Evolutionary conservation across 495 filamentous ascomycete species (phyloP), one percentile per base, ranked within the genome.

Genomic region (Talaromyces adpressus): DNA sequence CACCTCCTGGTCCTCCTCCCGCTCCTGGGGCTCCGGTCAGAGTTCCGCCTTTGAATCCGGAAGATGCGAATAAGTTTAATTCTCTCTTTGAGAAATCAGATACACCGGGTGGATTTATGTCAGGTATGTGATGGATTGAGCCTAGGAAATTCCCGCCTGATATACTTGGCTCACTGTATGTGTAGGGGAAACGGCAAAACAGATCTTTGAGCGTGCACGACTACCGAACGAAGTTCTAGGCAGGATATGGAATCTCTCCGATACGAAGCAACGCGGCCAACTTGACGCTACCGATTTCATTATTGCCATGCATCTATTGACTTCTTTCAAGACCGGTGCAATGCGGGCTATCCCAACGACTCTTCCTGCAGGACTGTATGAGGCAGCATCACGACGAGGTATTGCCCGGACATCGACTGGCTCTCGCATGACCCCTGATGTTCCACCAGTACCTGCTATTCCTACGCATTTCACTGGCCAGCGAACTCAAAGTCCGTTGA

Each of bases 251-350:
- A 91, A 89, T 68, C 82, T 98, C 56, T 88, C 92, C 9, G 94
- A 98, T 74, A 92, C 90, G 1, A 91, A 97, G 71, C 91, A 96
- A 72, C 85, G 92, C 59, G 95, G 94, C 27, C 87, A 87, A 36
- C 84, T 98, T n/a, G 90, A 90, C 65, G 80, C 85, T 67, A 93
- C 92, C 12, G 94, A 98, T 64, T 98, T 98, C 72, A 89, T 97
- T 68, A 94, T 98, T 68, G 93, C 95, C 11, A 98, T 98, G 94
- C 94, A 98, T 77, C 82, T 98, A 30, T 80, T 98, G 59, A 90
- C 90, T 5, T 97, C 93, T 6, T 92, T 87, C 73, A 96, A 93
- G 77, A 89, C 86, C 23, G 90, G 93, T 27, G 81, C 84, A 6
- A 80, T 98, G 73, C 85, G 88, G 61, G 89, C 82, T 53, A 80